These are phyloP conservation scores for Saccharomycopsis oosterbeekiorum DNA, from an alignment of 805 yeast genomes.

Conservation along the genomic window DNA sequence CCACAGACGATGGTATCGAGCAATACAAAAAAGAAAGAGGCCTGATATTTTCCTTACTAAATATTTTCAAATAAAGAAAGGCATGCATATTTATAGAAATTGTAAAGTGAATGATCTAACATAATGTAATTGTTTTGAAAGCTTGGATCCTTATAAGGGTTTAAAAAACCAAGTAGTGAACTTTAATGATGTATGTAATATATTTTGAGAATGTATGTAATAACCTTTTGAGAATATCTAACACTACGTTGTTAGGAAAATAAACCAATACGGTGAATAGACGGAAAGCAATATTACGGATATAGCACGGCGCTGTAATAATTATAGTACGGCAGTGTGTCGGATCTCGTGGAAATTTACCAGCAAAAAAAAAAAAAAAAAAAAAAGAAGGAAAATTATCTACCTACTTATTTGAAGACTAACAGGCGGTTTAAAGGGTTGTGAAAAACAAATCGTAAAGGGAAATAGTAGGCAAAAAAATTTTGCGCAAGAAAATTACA, in stretches of 20 bases:
- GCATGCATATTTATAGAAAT: too few species aligned
- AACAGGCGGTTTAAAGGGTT: not conserved
- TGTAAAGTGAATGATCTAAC: not conserved
- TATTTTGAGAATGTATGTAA: too few species aligned
- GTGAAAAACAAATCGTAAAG: not conserved
- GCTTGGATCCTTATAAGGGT: too few species aligned
- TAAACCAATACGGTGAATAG: too few species aligned
- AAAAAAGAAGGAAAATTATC: not conserved
- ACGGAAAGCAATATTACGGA: too few species aligned
- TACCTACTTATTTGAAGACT: not conserved
- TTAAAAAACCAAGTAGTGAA: too few species aligned
- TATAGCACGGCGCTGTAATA: too few species aligned
- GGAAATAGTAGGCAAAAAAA: not conserved
- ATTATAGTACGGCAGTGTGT: too few species aligned
- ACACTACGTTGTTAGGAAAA: too few species aligned
- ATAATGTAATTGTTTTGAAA: too few species aligned
- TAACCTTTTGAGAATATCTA: too few species aligned
- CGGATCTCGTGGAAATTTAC: not conserved
- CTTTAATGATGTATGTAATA: too few species aligned
- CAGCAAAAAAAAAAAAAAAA: not conserved
- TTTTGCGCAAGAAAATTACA: not conserved
- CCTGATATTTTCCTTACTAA: not conserved
- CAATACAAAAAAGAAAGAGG: not conserved
- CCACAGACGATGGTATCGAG: not conserved
- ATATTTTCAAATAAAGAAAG: not conserved